phyloP scores from a whole-genome alignment of 2,329 filamentous ascomycete species.

The Fusarium sp. region DNA sequence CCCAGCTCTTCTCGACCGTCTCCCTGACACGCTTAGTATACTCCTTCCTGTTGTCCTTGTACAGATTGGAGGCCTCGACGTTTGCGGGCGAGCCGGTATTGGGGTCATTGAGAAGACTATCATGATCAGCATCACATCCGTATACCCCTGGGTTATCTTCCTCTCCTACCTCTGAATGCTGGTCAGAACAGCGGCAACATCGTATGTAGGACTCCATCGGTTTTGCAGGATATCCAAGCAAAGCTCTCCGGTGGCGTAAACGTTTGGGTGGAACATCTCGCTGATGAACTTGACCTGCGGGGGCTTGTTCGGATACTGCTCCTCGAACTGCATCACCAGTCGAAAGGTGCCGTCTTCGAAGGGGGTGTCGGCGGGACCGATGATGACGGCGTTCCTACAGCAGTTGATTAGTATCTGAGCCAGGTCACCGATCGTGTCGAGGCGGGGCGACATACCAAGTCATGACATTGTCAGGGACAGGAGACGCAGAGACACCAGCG shows the following conservation, averaged over 20 bases:
- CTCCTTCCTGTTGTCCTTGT: conserved; percentile 97
- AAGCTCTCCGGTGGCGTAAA: conserved; percentile 95
- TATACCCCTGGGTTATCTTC: neutral
- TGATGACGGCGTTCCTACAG: conserved; percentile 95
- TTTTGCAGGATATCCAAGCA: conserved; percentile 98
- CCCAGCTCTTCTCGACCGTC: conserved; percentile 99
- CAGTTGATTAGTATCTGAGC: conserved; percentile 31
- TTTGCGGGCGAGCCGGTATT: conserved; percentile 99
- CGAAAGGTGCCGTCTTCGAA: conserved; percentile 99
- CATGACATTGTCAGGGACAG: conserved; percentile 97
- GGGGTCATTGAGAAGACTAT: conserved; percentile 92
- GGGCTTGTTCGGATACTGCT: conserved; percentile 98
- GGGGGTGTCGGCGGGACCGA: conserved; percentile 94
- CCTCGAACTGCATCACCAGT: conserved; percentile 98
- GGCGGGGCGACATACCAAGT: conserved; percentile 76
- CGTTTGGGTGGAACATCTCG: conserved; percentile 99
- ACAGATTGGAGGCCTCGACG: conserved; percentile 96
- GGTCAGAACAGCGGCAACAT: conserved; percentile 95
- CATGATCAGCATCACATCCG: conserved; percentile 43
- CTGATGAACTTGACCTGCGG: conserved; percentile 98
- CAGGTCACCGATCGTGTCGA: neutral
- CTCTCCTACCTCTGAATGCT: conserved; percentile 88
- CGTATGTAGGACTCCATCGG: conserved; percentile 98
- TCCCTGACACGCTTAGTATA: conserved; percentile 95
- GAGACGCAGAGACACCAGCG: conserved; percentile 94